Conservation (phyloP, 345 rosid species). For the Salix purpurea region DNA sequence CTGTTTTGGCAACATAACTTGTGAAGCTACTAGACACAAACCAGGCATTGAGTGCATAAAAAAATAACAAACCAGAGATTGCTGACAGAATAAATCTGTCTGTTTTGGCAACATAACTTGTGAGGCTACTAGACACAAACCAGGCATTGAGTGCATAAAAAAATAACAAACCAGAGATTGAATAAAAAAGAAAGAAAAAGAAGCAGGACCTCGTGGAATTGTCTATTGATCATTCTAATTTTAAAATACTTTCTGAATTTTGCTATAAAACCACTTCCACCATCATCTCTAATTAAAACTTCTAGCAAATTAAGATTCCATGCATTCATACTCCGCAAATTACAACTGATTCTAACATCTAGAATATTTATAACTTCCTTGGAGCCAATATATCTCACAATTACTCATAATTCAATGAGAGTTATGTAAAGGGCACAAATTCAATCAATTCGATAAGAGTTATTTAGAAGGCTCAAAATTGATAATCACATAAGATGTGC, state of each 20-base stretch:
- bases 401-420: neutral
- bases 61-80: neutral
- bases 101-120: neutral
- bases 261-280: neutral
- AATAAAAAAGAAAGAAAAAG: neutral
- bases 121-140: neutral
- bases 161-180: neutral
- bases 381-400: neutral
- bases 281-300: conserved; percentile 1
- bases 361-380: neutral
- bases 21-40: neutral
- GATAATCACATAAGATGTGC: neutral
- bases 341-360: neutral
- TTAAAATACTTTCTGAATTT: neutral
- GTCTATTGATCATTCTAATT: neutral
- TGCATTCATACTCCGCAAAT: neutral
- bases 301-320: neutral
- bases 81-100: neutral
- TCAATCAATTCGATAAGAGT: neutral
- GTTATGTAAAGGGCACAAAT: neutral
- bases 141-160: neutral
- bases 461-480: neutral
- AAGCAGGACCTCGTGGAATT: neutral
- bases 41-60: neutral
- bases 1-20: neutral